Conservation (phyloP, 2,329 filamentous ascomycete genomes). For the Ascocoryne sarcoides region DNA sequence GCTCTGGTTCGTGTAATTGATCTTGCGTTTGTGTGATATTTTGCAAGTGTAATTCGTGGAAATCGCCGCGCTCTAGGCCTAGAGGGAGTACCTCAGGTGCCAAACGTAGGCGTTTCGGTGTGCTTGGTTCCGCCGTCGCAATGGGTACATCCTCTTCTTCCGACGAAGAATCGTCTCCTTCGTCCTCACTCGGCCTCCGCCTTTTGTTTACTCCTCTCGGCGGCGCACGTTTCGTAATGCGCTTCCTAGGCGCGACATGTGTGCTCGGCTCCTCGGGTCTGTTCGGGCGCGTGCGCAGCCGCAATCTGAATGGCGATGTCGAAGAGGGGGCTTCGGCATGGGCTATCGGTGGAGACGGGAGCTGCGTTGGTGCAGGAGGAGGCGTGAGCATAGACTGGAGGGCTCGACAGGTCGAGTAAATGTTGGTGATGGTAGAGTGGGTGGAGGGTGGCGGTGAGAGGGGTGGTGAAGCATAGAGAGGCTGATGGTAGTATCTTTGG, state of each 20-base stretch:
- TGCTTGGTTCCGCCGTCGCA: constrained; percentile 31
- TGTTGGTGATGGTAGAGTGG: constrained; percentile 41
- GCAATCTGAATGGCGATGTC: constrained; percentile 40
- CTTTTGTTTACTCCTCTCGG: constrained; percentile 44
- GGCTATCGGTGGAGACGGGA: constrained; percentile 47
- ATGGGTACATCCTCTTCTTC: constrained; percentile 17
- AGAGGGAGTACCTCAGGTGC: constrained; percentile 52
- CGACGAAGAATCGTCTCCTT: constrained; percentile 23
- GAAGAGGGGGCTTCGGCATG: constrained; percentile 18
- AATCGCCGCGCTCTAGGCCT: constrained; percentile 50
- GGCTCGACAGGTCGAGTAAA: constrained; percentile 51
- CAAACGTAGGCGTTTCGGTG: constrained; percentile 52
- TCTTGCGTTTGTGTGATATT: constrained; percentile 2
- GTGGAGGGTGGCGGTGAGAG: constrained; percentile 40
- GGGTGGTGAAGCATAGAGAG: constrained; percentile 49
- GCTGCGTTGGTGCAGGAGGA: constrained; percentile 32
- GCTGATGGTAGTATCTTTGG: constrained; percentile 29
- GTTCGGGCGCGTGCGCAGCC: constrained; percentile 41
- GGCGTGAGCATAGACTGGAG: constrained; percentile 49
- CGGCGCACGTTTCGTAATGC: constrained; percentile 43
- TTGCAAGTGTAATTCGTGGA: constrained; percentile 40
- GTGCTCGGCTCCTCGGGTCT: constrained; percentile 13
- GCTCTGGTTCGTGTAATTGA: neutral
- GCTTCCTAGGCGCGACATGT: constrained; percentile 23
- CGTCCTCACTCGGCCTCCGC: constrained; percentile 37